A percentile compares a stretch with the other conserved stretches of the same genome.
These are phyloP conservation scores for Ceratocystis cacaofunesta DNA, from an alignment of 2,329 filamentous ascomycete species.

Conservation along the genomic window DNA sequence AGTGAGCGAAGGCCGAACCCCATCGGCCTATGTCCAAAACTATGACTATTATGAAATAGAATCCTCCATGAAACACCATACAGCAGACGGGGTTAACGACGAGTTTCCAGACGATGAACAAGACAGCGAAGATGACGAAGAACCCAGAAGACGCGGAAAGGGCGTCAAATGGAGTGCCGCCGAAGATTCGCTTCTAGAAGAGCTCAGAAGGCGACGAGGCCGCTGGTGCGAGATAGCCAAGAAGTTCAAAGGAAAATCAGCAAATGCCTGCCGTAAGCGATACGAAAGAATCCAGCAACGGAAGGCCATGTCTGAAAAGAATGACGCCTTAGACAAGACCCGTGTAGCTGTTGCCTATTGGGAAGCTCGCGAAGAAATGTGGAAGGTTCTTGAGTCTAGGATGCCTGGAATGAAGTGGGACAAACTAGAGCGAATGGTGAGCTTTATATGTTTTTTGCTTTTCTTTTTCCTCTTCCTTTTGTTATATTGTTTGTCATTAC, in stretches of 20 bases:
- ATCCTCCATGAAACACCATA: slow-evolving; percentile 8
- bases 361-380: slow-evolving; percentile 65
- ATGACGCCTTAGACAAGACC: slow-evolving; percentile 44
- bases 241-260: slow-evolving; percentile 60
- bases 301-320: slow-evolving; percentile 29
- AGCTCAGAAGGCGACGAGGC: slow-evolving; percentile 13
- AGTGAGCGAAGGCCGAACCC: slow-evolving; percentile 15
- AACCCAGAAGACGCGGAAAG: slow-evolving; percentile 22
- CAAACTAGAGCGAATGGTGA: slow-evolving; percentile 48
- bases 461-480: neutral
- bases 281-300: slow-evolving; percentile 74
- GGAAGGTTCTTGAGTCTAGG: slow-evolving; percentile 55
- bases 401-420: slow-evolving; percentile 69
- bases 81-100: slow-evolving; percentile 7
- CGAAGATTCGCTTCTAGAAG: slow-evolving; percentile 30
- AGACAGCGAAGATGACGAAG: slow-evolving; percentile 5
- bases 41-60: slow-evolving; percentile 15
- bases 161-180: slow-evolving; percentile 77
- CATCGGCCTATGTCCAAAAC: slow-evolving; percentile 4
- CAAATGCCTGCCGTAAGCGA: slow-evolving; percentile 78
- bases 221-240: slow-evolving; percentile 15
- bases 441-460: slow-evolving; percentile 15
- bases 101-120: slow-evolving; percentile 8
- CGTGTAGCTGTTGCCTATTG: slow-evolving; percentile 65
- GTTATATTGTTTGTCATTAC: too few relatives aligned